A percentile compares a stretch with the other conserved stretches of the same genome.
Conservation (phyloP, 2,329 filamentous ascomycete genomes). For the Microcyclospora pomicola region DNA sequence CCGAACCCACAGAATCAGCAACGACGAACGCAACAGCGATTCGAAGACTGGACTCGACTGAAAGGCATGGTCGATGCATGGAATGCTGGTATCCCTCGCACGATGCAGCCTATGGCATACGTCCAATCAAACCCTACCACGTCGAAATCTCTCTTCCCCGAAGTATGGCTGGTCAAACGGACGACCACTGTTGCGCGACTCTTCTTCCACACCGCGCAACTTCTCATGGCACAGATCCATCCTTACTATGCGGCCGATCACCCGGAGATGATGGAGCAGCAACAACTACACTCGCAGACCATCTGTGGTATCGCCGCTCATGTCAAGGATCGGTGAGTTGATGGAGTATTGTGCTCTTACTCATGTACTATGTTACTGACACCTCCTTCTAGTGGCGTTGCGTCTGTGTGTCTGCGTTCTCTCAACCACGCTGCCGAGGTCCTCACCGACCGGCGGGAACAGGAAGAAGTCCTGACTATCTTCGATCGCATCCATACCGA, state of each 20-base stretch:
- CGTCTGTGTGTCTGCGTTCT: constrained; percentile 64
- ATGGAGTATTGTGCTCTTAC: background rate
- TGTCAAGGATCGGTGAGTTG: constrained; percentile 53
- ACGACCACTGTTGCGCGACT: constrained; percentile 68
- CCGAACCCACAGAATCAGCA: constrained; percentile 49
- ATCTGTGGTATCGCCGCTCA: constrained; percentile 85
- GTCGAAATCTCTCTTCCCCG: constrained; percentile 65
- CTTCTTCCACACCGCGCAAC: constrained; percentile 80
- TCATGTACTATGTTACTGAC: constrained; percentile 5
- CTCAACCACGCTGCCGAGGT: constrained; percentile 65
- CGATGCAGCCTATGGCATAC: constrained; percentile 78
- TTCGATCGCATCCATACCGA: constrained; percentile 61
- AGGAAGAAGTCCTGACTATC: constrained; percentile 66
- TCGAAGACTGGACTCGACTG: constrained; percentile 65
- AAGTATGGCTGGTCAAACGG: constrained; percentile 78
- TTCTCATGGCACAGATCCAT: constrained; percentile 66
- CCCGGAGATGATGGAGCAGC: constrained; percentile 53
- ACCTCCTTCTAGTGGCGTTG: constrained; percentile 45
- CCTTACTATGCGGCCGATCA: constrained; percentile 47
- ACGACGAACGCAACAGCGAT: constrained; percentile 47
- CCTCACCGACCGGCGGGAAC: constrained; percentile 54
- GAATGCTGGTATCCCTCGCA: constrained; percentile 63
- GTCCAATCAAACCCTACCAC: constrained; percentile 53
- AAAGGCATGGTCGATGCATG: constrained; percentile 72
- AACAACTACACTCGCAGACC: constrained; percentile 63